These are phyloP conservation scores for Leccinum solheimii DNA, from an alignment of 1,284 basidiomycete species.

Conservation along the genomic window DNA sequence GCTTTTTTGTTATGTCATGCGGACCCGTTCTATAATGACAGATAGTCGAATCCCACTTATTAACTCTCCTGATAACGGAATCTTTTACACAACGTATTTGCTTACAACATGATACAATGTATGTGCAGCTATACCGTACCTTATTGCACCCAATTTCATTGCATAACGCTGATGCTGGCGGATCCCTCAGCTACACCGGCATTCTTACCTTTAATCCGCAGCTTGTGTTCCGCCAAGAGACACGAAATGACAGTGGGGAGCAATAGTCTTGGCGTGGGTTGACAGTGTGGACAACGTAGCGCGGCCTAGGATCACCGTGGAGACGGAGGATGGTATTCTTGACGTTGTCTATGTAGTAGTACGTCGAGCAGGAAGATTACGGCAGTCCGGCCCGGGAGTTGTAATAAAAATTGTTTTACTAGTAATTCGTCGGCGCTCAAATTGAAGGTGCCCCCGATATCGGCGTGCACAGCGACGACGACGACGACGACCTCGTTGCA, in stretches of 20 bases:
- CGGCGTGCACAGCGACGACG: not conserved
- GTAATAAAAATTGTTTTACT: too few relatives aligned
- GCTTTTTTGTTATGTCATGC: not conserved
- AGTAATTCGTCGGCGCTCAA: not conserved
- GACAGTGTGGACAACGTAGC: too few relatives aligned
- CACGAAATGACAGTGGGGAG: not conserved
- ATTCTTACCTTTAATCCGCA: not conserved
- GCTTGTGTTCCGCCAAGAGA: constrained; percentile 4
- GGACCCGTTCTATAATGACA: not conserved
- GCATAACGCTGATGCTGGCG: not conserved
- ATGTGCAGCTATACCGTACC: too few relatives aligned
- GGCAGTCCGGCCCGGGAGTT: not conserved
- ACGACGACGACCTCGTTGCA: not conserved
- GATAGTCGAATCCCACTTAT: not conserved
- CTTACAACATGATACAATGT: not conserved
- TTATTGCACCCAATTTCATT: not conserved
- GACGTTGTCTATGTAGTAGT: too few relatives aligned
- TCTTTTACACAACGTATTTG: too few relatives aligned
- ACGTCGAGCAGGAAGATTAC: too few relatives aligned
- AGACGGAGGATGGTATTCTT: too few relatives aligned
- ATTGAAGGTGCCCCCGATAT: constrained; percentile 10
- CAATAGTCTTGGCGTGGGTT: too few relatives aligned
- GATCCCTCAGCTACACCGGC: not conserved
- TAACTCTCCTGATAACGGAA: not conserved
- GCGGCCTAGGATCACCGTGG: too few relatives aligned